A percentile compares a stretch with the other conserved stretches of the same genome.
Conservation (phyloP, 768 basidiomycete species). For the Candolleomyces eurysporus region DNA sequence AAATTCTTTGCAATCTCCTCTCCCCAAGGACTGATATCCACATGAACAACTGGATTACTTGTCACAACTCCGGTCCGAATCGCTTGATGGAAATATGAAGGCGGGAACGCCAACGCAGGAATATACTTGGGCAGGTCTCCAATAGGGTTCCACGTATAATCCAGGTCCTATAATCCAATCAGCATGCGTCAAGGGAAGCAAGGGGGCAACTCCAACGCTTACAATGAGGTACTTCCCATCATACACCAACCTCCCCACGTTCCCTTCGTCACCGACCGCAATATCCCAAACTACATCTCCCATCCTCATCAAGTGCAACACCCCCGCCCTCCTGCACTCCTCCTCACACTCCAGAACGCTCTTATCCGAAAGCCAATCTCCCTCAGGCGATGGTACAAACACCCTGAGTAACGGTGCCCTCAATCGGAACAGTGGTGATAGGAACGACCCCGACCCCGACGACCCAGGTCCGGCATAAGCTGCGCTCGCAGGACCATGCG, state of each 20-base stretch:
- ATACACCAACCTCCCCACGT: slow-evolving; percentile 81
- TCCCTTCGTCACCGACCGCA: slow-evolving; percentile 83
- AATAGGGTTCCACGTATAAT: slow-evolving; percentile 73
- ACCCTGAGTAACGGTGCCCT: slow-evolving; percentile 76
- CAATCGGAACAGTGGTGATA: slow-evolving; percentile 67
- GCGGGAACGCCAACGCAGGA: slow-evolving; percentile 77
- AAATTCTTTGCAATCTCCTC: slow-evolving; percentile 72
- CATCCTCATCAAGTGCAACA: slow-evolving; percentile 58
- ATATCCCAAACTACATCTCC: slow-evolving; percentile 89
- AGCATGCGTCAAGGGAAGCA: slow-evolving; percentile 4
- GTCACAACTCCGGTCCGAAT: slow-evolving; percentile 58
- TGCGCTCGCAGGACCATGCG: slow-evolving; percentile 23
- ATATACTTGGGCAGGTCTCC: slow-evolving; percentile 82
- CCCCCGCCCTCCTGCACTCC: slow-evolving; percentile 70
- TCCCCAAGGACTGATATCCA: slow-evolving; percentile 79
- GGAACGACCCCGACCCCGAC: slow-evolving; percentile 42
- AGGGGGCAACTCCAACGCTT: slow-evolving; percentile 29
- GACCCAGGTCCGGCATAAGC: slow-evolving; percentile 15
- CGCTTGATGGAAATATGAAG: slow-evolving; percentile 87
- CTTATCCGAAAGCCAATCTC: slow-evolving; percentile 82
- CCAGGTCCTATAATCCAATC: slow-evolving; percentile 61
- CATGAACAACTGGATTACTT: slow-evolving; percentile 62
- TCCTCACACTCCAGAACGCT: slow-evolving; percentile 81
- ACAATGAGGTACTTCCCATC: slow-evolving; percentile 88
- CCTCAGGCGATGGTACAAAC: slow-evolving; percentile 84